Evolutionary conservation across 495 filamentous ascomycete genomes (phyloP).

Genomic region (Rusavskia elegans): DNA sequence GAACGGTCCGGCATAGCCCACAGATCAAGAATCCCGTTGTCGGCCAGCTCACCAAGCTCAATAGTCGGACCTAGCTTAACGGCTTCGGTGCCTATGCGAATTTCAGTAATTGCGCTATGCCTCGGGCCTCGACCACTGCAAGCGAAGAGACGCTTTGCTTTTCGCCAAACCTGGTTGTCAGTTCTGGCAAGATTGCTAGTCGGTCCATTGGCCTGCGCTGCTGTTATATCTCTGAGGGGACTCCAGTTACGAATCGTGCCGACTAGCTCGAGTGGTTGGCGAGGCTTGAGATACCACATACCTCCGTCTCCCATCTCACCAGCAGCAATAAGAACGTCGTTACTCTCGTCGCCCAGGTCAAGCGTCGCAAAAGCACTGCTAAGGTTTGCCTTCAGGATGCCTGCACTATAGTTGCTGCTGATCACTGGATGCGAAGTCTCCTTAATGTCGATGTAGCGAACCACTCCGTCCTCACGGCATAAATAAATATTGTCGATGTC

Average conservation of each 20-base stretch:
- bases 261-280: slow-evolving; percentile 27
- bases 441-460: slow-evolving; percentile 18
- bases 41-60: slow-evolving; percentile 34
- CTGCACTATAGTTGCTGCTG: slow-evolving; percentile 34
- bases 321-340: slow-evolving; percentile 63
- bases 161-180: not conserved
- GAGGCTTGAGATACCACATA: slow-evolving; percentile 48
- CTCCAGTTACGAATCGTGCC: slow-evolving; percentile 71
- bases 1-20: slow-evolving; percentile 33
- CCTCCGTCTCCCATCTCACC: slow-evolving; percentile 73
- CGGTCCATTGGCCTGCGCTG: slow-evolving; percentile 5
- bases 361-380: slow-evolving; percentile 50
- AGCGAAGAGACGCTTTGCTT: slow-evolving; percentile 36
- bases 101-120: slow-evolving; percentile 50
- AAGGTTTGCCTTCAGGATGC: slow-evolving; percentile 44
- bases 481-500: slow-evolving; percentile 58
- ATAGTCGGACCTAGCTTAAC: slow-evolving; percentile 21
- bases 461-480: slow-evolving; percentile 63
- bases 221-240: slow-evolving; percentile 55
- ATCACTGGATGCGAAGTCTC: slow-evolving; percentile 17
- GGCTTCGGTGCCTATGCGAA: slow-evolving; percentile 56
- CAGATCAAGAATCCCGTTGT: slow-evolving; percentile 22
- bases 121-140: slow-evolving; percentile 36
- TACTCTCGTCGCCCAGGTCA: slow-evolving; percentile 29
- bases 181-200: not conserved